Conservation (phyloP, 2,329 filamentous ascomycete genomes). For the Graphilbum sp. region DNA sequence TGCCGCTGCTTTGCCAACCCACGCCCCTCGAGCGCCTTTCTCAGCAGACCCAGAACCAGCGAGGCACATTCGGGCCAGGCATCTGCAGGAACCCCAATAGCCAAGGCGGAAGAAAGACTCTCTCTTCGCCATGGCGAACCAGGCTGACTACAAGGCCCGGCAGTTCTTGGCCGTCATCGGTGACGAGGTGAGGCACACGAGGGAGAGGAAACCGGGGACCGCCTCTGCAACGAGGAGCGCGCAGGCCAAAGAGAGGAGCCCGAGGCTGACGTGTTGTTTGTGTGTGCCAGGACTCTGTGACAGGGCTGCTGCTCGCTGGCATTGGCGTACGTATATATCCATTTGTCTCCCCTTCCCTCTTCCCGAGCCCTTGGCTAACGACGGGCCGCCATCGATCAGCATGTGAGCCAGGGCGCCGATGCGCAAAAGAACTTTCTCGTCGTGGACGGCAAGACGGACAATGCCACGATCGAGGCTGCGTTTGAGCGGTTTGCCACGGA, state of each 20-base stretch:
- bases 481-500: constrained; percentile 81
- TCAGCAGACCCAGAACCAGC: too few relatives aligned
- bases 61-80: too few relatives aligned
- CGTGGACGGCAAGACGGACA: constrained; percentile 88
- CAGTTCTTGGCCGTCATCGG: constrained; percentile 97
- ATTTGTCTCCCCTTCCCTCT: neutral
- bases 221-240: constrained; percentile 5
- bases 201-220: neutral
- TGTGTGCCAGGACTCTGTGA: constrained; percentile 66
- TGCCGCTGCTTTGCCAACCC: too few relatives aligned
- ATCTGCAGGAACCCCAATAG: too few relatives aligned
- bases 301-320: constrained; percentile 83
- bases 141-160: constrained; percentile 57
- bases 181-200: constrained; percentile 53
- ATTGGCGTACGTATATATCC: constrained; percentile 56
- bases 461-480: constrained; percentile 67
- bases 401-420: constrained; percentile 78
- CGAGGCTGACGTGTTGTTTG: neutral
- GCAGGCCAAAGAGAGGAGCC: neutral
- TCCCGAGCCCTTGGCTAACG: neutral
- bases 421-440: constrained; percentile 96
- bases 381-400: constrained; percentile 32
- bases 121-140: neutral
- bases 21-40: too few relatives aligned
- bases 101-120: too few relatives aligned